Conservation (phyloP, 305 asterid genomes). For the Fraxinus xanthoxyloides region DNA sequence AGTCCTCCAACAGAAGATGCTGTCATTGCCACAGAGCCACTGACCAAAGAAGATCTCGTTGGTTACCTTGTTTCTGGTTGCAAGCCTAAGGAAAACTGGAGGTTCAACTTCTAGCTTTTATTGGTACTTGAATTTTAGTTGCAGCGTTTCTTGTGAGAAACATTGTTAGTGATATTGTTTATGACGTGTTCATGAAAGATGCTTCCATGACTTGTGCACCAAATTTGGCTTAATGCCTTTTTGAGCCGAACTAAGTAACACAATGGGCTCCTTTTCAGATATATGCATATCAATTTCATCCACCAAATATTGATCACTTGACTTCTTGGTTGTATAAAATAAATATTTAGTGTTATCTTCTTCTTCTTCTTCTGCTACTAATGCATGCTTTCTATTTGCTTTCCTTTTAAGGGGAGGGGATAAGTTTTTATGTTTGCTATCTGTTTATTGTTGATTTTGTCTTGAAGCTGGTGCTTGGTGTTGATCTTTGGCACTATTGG, state of each 20-base stretch:
- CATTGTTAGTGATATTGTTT: not conserved
- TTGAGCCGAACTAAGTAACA: not conserved
- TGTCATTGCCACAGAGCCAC: constrained; percentile 73
- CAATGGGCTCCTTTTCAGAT: constrained; percentile 13
- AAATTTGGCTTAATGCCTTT: not conserved
- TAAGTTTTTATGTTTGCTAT: not conserved
- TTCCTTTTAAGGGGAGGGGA: not conserved
- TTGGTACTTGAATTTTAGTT: constrained; percentile 32
- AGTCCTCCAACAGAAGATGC: constrained; percentile 96
- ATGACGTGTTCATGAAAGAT: constrained; percentile 3
- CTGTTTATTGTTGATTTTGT: constrained; percentile 6
- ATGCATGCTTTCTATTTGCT: not conserved
- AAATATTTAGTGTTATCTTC: not conserved
- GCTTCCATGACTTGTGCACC: not conserved
- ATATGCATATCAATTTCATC: not conserved
- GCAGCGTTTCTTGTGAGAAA: constrained; percentile 15
- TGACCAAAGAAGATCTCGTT: constrained; percentile 76
- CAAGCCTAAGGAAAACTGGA: constrained; percentile 92
- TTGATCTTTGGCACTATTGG: not conserved
- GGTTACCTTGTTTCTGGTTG: constrained; percentile 85
- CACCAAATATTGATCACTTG: not conserved
- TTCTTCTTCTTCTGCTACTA: not conserved
- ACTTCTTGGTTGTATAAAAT: not conserved
- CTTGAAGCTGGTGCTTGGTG: not conserved
- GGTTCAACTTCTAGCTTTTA: constrained; percentile 61